Conservation (phyloP, 108 stramenopile species). For the Conticribra weissflogii region DNA sequence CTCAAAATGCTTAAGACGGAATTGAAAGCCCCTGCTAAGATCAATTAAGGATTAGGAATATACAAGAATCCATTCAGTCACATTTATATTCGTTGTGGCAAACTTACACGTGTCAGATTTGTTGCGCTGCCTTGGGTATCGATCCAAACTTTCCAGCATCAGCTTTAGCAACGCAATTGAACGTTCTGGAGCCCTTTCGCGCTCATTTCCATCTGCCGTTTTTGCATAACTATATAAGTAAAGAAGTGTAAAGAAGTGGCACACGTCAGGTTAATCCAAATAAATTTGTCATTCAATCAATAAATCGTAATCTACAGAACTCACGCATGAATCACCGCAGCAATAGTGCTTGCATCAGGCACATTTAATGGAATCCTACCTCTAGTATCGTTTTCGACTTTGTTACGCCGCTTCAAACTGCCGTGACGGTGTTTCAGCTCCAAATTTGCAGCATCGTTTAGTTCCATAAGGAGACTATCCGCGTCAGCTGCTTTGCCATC, state of each 20-base stretch:
- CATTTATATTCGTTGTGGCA: neutral
- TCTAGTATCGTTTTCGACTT: neutral
- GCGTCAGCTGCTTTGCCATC: neutral
- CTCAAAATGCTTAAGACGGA: neutral
- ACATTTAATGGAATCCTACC: neutral
- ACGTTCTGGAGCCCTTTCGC: neutral
- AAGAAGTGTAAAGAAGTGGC: neutral
- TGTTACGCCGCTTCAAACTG: neutral
- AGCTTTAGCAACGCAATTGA: slow-evolving; percentile 3
- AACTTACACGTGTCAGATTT: slow-evolving; percentile 10
- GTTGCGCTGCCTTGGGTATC: slow-evolving; percentile 1
- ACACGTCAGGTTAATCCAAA: neutral
- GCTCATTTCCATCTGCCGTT: neutral
- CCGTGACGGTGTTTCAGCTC: neutral
- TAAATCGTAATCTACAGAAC: neutral
- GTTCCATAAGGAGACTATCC: neutral
- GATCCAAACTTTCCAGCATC: slow-evolving; percentile 11
- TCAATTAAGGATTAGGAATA: neutral
- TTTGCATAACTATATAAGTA: neutral
- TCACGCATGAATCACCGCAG: neutral
- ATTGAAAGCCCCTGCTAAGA: neutral
- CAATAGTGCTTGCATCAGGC: neutral
- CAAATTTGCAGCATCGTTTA: neutral
- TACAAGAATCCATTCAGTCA: neutral
- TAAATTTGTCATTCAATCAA: neutral